Evolutionary conservation across 306 rosid genomes (phyloP).

Genomic region (Trifolium pratense): DNA sequence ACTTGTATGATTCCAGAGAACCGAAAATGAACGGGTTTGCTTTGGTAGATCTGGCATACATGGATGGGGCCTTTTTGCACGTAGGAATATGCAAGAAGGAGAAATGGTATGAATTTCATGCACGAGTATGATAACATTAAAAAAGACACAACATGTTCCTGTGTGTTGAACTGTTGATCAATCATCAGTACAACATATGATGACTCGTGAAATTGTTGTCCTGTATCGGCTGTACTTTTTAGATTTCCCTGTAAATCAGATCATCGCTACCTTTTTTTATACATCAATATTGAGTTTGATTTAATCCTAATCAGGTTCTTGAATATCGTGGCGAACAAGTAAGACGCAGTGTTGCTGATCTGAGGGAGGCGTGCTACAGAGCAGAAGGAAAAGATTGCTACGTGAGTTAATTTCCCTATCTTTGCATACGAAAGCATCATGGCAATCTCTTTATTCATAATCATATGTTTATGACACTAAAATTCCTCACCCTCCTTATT

Average conservation of each 20-base stretch:
- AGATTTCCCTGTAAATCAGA: constrained; percentile 27
- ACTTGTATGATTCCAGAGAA: constrained; percentile 64
- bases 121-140: constrained; percentile 8
- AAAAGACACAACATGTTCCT: constrained; percentile 1
- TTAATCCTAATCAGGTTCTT: constrained; percentile 72
- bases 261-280: neutral
- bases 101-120: constrained; percentile 75
- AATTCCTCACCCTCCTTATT: constrained; percentile 12
- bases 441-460: neutral
- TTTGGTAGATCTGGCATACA: constrained; percentile 99
- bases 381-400: constrained; percentile 92
- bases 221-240: neutral
- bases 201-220: constrained; percentile 26
- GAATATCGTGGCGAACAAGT: constrained; percentile 99
- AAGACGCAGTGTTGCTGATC: constrained; percentile 86
- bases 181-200: constrained; percentile 5
- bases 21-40: constrained; percentile 91
- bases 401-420: constrained; percentile 54
- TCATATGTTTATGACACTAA: constrained; percentile 26
- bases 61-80: constrained; percentile 99
- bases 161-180: constrained; percentile 23
- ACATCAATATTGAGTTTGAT: constrained; percentile 29
- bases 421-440: neutral
- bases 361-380: constrained; percentile 90
- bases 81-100: constrained; percentile 94